A percentile compares a stretch with the other conserved stretches of the same genome.
Evolutionary conservation across 768 basidiomycete species (phyloP).

Genomic region (Xerocomus spinulosus): DNA sequence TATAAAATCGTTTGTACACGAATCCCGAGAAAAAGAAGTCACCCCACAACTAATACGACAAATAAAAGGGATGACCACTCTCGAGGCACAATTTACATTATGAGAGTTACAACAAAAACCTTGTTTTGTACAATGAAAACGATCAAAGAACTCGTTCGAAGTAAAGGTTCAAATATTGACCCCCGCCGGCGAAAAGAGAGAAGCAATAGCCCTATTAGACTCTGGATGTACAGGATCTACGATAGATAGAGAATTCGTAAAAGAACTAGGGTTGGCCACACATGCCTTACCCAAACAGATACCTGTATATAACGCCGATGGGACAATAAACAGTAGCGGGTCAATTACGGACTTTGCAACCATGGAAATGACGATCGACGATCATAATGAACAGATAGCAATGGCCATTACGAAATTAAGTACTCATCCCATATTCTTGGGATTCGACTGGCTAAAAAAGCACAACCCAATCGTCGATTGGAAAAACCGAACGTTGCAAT

Average conservation of each 20-base stretch:
- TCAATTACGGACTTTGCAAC: constrained; percentile 3
- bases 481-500: not conserved
- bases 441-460: not conserved
- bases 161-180: too few relatives aligned
- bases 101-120: not conserved
- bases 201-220: not conserved
- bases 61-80: not conserved
- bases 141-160: not conserved
- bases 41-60: not conserved
- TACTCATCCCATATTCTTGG: not conserved
- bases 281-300: not conserved
- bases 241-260: not conserved
- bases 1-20: not conserved
- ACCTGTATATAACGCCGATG: constrained; percentile 17
- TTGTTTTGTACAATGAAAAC: not conserved
- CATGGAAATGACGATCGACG: not conserved
- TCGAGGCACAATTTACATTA: not conserved
- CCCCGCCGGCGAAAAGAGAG: too few relatives aligned
- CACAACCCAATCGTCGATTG: not conserved
- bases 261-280: too few relatives aligned
- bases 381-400: not conserved
- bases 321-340: constrained; percentile 1
- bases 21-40: not conserved
- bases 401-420: not conserved
- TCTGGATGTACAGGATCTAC: not conserved